Percentiles rank a stretch among this genome's conserved stretches.
Conservation (phyloP, 768 basidiomycete species). For the Leccinellum rugosiceps region DNA sequence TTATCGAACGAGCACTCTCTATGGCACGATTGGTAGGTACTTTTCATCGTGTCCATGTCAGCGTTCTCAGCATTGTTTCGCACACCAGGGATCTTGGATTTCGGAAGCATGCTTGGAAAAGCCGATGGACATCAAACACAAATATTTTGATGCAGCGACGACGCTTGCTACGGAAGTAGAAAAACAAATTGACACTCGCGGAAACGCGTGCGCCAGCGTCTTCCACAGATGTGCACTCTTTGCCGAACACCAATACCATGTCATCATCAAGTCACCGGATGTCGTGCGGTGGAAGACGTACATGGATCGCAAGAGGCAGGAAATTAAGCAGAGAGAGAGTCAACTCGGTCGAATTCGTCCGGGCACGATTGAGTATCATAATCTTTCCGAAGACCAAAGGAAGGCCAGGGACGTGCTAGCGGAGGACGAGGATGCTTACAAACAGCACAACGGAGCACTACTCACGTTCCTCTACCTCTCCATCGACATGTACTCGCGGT, state of each 20-base stretch:
- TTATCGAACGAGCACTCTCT: slow-evolving; percentile 39
- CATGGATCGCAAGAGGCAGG: slow-evolving; percentile 64
- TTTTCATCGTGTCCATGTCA: neutral
- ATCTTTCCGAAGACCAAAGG: slow-evolving; percentile 36
- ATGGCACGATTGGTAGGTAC: slow-evolving; percentile 63
- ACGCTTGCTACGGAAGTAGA: slow-evolving; percentile 26
- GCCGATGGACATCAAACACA: slow-evolving; percentile 61
- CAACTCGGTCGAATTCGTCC: slow-evolving; percentile 27
- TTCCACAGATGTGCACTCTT: slow-evolving; percentile 85
- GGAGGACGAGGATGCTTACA: slow-evolving; percentile 49
- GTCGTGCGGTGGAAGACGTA: slow-evolving; percentile 67
- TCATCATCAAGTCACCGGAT: slow-evolving; percentile 66
- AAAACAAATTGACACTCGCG: slow-evolving; percentile 18
- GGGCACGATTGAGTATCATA: slow-evolving; percentile 17
- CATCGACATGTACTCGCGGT: slow-evolving; percentile 81
- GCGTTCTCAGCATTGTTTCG: neutral
- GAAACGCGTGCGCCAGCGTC: slow-evolving; percentile 49
- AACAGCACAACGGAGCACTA: slow-evolving; percentile 42
- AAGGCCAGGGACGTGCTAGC: slow-evolving; percentile 48
- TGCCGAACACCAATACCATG: slow-evolving; percentile 82
- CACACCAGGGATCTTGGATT: slow-evolving; percentile 80
- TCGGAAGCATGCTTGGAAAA: slow-evolving; percentile 82
- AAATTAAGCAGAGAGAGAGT: slow-evolving; percentile 55
- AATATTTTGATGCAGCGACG: slow-evolving; percentile 70
- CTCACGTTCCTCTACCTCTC: slow-evolving; percentile 69